Conservation (phyloP, 768 basidiomycete genomes). For the Lentinus brumalis region DNA sequence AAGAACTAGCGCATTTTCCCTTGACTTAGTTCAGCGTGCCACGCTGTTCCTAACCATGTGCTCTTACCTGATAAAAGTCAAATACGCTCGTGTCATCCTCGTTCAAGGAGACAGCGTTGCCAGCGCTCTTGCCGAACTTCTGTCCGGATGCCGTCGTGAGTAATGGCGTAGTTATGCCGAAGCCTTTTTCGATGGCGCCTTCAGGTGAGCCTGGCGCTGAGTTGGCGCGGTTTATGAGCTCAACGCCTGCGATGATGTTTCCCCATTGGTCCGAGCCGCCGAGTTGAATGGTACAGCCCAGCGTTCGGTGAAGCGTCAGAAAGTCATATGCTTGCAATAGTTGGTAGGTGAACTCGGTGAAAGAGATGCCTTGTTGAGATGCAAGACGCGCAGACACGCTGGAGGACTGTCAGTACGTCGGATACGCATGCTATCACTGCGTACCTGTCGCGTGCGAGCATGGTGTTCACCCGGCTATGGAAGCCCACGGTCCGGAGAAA, state of each 20-base stretch:
- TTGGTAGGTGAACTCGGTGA: conserved; percentile 98
- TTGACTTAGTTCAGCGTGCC: not conserved
- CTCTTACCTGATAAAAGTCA: conserved; percentile 89
- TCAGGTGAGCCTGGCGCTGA: conserved; percentile 7
- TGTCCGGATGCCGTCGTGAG: conserved; percentile 87
- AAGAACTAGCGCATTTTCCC: conserved; percentile 68
- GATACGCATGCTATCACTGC: not conserved
- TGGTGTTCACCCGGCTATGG: conserved; percentile 79
- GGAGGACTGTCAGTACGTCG: conserved; percentile 7
- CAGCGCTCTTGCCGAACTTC: conserved; percentile 97
- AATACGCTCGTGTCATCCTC: conserved; percentile 75
- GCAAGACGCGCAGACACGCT: conserved; percentile 84
- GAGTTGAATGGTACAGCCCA: conserved; percentile 81
- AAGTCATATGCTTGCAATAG: conserved; percentile 98
- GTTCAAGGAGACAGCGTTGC: conserved; percentile 94
- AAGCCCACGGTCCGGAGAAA: conserved; percentile 84
- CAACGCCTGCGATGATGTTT: conserved; percentile 92
- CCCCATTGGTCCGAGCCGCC: conserved; percentile 99
- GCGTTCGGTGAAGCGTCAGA: conserved; percentile 63
- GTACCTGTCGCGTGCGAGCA: conserved; percentile 90
- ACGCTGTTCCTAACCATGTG: not conserved
- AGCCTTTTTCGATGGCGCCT: conserved; percentile 45
- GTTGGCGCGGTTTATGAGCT: conserved; percentile 73
- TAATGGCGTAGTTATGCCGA: conserved; percentile 91
- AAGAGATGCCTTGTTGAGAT: conserved; percentile 89